Percentiles rank a stretch among this genome's conserved stretches.
Evolutionary conservation across 768 basidiomycete genomes (phyloP).

Genomic region (Podaxis carcinomalis): DNA sequence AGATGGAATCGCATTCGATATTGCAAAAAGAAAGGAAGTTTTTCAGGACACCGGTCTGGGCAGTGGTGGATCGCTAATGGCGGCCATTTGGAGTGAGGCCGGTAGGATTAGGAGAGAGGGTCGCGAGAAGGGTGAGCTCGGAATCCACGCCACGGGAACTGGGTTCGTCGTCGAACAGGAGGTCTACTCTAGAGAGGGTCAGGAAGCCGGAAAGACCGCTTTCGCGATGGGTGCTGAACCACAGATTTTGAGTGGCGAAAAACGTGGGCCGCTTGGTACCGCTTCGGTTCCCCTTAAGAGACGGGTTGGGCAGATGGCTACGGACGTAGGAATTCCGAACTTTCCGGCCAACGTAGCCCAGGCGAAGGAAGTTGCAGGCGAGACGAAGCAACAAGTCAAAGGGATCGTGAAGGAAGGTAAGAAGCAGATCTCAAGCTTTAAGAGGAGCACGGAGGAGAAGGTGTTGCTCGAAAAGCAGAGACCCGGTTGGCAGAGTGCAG

Average conservation of each 20-base stretch:
- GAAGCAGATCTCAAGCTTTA: constrained; percentile 37
- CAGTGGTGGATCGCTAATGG: constrained; percentile 43
- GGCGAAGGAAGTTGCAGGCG: constrained; percentile 21
- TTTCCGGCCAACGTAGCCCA: constrained; percentile 19
- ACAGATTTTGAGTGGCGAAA: constrained; percentile 64
- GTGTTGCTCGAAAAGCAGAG: constrained; percentile 28
- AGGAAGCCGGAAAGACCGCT: constrained; percentile 21
- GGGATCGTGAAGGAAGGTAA: constrained; percentile 28
- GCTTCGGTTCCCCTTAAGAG: constrained; percentile 39
- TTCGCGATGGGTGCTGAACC: constrained; percentile 74
- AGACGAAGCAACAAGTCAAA: constrained; percentile 22
- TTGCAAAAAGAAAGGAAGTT: constrained; percentile 52
- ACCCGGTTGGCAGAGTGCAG: constrained; percentile 45
- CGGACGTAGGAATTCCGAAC: constrained; percentile 25
- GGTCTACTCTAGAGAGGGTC: constrained; percentile 19
- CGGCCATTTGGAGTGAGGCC: constrained; percentile 67
- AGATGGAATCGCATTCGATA: constrained; percentile 58
- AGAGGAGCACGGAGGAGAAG: constrained; percentile 39
- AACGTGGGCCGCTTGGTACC: constrained; percentile 61
- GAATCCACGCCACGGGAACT: constrained; percentile 56
- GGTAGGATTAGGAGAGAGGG: constrained; percentile 47
- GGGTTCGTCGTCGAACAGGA: constrained; percentile 56
- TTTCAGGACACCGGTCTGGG: constrained; percentile 62
- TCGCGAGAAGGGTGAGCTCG: constrained; percentile 30
- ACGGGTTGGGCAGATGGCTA: constrained; percentile 26